Evolutionary conservation across 345 rosid genomes (phyloP).

Genomic region (Turnera subulata): DNA sequence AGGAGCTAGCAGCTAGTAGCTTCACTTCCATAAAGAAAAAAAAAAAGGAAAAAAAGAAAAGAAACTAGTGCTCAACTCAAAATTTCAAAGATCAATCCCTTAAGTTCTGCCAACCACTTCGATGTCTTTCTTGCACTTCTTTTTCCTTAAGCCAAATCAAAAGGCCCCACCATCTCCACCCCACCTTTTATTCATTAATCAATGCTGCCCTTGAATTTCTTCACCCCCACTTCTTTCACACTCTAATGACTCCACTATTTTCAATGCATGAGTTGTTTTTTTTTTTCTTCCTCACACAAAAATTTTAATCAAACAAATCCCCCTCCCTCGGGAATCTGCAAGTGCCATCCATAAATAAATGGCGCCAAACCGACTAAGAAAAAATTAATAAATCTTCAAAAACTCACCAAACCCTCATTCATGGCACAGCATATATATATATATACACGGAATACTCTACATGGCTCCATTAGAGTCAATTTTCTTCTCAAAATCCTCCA

Average conservation of each 20-base stretch:
- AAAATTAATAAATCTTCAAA: constrained; percentile 32
- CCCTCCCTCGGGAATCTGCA: constrained; percentile 96
- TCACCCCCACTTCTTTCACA: constrained; percentile 24
- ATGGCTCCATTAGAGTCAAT: constrained; percentile 41
- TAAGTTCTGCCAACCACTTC: constrained; percentile 7
- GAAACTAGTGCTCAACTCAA: background rate
- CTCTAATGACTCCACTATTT: constrained; percentile 25
- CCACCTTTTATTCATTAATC: constrained; percentile 31
- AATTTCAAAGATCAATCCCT: constrained; percentile 13
- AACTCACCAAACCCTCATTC: constrained; percentile 39
- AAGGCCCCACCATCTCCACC: constrained; percentile 37
- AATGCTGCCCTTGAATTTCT: constrained; percentile 43
- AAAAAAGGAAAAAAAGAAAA: too few species aligned
- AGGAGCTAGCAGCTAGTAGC: background rate
- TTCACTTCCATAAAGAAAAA: too few species aligned
- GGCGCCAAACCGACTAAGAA: constrained; percentile 53
- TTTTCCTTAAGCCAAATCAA: constrained; percentile 3
- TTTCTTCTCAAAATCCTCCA: constrained; percentile 31
- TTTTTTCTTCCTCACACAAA: constrained; percentile 27
- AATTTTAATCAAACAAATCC: constrained; percentile 20
- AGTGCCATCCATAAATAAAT: constrained; percentile 31
- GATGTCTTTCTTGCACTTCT: background rate
- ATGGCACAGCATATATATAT: too few species aligned
- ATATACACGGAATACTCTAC: constrained; percentile 30
- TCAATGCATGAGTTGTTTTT: constrained; percentile 10